Conservation (phyloP, 2,329 filamentous ascomycete genomes). For the Cercospora sp. region DNA sequence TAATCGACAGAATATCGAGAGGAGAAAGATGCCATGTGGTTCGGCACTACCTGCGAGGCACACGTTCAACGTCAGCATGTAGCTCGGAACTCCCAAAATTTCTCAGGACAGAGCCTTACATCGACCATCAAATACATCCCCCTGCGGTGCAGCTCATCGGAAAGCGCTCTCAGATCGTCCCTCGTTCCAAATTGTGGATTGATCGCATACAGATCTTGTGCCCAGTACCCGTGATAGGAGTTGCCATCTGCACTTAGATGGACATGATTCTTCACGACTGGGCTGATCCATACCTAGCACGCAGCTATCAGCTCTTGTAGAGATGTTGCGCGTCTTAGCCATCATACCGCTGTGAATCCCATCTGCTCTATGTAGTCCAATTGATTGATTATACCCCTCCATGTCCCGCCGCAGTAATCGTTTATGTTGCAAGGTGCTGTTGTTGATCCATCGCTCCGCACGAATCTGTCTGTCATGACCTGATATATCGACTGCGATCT, state of each 20-base stretch:
- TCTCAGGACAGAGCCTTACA: neutral
- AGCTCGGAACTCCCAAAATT: neutral
- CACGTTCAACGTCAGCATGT: neutral
- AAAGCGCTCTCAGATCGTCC: slow-evolving; percentile 48
- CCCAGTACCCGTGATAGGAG: slow-evolving; percentile 53
- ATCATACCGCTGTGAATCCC: slow-evolving; percentile 47
- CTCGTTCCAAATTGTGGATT: slow-evolving; percentile 51
- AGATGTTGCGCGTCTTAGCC: neutral
- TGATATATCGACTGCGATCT: slow-evolving; percentile 61
- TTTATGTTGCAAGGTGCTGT: slow-evolving; percentile 47
- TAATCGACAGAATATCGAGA: slow-evolving; percentile 36
- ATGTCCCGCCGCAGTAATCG: slow-evolving; percentile 53
- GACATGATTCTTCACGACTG: slow-evolving; percentile 45
- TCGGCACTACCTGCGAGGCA: slow-evolving; percentile 43
- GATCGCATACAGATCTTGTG: slow-evolving; percentile 47
- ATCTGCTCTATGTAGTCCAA: slow-evolving; percentile 54
- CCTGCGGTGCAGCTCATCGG: slow-evolving; percentile 46
- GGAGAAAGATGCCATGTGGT: slow-evolving; percentile 44
- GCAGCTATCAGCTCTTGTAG: neutral
- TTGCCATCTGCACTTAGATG: slow-evolving; percentile 43
- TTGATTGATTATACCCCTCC: slow-evolving; percentile 46
- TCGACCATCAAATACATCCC: slow-evolving; percentile 43
- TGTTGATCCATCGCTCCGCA: slow-evolving; percentile 49
- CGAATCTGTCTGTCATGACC: slow-evolving; percentile 59
- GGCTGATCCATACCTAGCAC: slow-evolving; percentile 41